Evolutionary conservation across 1,139 yeast genomes (phyloP).

Genomic region (Diutina neorugosa): DNA sequence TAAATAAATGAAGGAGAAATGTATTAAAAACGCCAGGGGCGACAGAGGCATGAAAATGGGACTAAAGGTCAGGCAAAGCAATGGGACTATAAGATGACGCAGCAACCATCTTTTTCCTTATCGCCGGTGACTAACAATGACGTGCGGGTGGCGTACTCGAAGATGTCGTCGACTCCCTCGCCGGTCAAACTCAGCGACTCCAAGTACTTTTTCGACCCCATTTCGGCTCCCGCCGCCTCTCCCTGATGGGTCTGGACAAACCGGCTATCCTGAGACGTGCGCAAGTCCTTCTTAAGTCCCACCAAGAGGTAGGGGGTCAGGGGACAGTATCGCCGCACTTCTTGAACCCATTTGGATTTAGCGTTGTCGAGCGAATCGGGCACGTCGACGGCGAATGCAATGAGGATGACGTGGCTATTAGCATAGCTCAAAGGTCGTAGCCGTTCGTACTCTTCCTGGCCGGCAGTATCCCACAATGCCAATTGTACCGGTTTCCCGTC

Average conservation of each 20-base stretch:
- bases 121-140: conserved; percentile 33
- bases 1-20: no score
- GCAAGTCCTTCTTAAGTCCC: conserved; percentile 59
- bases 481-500: conserved; percentile 86
- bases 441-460: conserved; percentile 83
- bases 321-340: conserved; percentile 57
- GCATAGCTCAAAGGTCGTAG: conserved; percentile 74
- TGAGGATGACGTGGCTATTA: conserved; percentile 61
- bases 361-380: conserved; percentile 64
- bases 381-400: conserved; percentile 60
- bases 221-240: conserved; percentile 45
- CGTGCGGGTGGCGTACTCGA: conserved; percentile 63
- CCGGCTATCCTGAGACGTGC: conserved; percentile 23
- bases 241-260: conserved; percentile 47
- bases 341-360: conserved; percentile 60
- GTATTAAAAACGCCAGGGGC: background rate
- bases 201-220: conserved; percentile 58
- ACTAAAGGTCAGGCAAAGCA: background rate
- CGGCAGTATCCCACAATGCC: conserved; percentile 95
- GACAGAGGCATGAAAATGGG: background rate
- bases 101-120: background rate
- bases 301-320: conserved; percentile 52
- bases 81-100: background rate
- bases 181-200: conserved; percentile 74
- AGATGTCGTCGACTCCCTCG: conserved; percentile 72